Evolutionary conservation across 805 yeast genomes (phyloP), one percentile per base, ranked within the genome.

Genomic region (Candida germanica): DNA sequence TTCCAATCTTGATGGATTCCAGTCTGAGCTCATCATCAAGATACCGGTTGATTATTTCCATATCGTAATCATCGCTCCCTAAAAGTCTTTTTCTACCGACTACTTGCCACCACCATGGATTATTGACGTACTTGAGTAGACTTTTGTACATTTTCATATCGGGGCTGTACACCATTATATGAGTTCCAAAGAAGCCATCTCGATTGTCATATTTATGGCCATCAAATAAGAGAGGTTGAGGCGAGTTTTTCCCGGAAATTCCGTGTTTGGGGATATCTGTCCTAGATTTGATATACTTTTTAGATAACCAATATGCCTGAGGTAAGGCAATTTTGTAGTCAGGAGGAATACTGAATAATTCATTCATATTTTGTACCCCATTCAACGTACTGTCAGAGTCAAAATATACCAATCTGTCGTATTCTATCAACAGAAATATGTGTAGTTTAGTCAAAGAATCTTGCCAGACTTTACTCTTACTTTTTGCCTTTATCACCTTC

Each of bases 161-260:
- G 3, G 87, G 87, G 26, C 61, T 66, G n/a, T 79, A 58, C 5
- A 80, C 81, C 80, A 81, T 79, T 5, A 81, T 51, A 42, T 75
- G 76, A 28, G 71, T 66, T 0, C 65, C 69, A 43, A 69, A 61
- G 39, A 58, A 61, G 31, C 48, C 45, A 16, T 48, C 46, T 17
- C 56, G 38, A 34, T 57, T 55, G n/a, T 58, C 51, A 42, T 45
- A 54, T 35, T 56, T 57, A 33, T 58, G 63, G 16, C 39, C 38
- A 7, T 53, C 56, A 29, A 40, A 39, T 14, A 56, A 26, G 13
- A 56, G 38, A 12, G 50, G 27, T 31, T 25, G 23, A 24, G 36
- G 37, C 18, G 39, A 18, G 19, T 12, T 22, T 19, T 21, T 21
- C 6, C 13, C 11, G 6, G 26, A 14, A 11, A 33, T 4, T 11